Conservation (phyloP, 2,329 filamentous ascomycete genomes). For the Hypoxylon sp. region DNA sequence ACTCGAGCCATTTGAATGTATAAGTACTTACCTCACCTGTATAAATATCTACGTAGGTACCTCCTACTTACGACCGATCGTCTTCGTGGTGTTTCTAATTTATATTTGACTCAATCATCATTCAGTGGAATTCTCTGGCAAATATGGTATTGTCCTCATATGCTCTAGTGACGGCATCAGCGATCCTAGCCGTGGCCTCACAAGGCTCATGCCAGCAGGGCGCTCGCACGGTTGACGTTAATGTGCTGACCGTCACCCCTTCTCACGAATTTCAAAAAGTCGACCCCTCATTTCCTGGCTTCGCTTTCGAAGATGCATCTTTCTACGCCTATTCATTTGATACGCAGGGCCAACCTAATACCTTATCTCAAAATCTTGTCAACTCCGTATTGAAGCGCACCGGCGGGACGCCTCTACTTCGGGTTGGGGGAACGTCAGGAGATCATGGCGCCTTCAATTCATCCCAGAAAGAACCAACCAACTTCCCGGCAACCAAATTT, state of each 20-base stretch:
- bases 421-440: slow-evolving; percentile 38
- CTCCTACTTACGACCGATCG: background rate
- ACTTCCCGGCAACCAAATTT: slow-evolving; percentile 33
- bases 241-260: slow-evolving; percentile 15
- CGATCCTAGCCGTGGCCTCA: background rate
- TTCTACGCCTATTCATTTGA: slow-evolving; percentile 42
- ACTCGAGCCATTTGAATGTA: background rate
- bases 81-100: background rate
- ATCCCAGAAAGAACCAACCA: slow-evolving; percentile 34
- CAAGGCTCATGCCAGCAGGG: slow-evolving; percentile 12
- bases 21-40: background rate
- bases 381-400: slow-evolving; percentile 34
- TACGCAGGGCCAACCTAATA: slow-evolving; percentile 33
- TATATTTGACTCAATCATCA: background rate
- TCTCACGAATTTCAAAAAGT: slow-evolving; percentile 19
- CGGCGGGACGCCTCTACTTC: slow-evolving; percentile 36
- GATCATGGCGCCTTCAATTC: slow-evolving; percentile 34
- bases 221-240: slow-evolving; percentile 23
- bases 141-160: background rate
- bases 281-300: slow-evolving; percentile 38
- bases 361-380: slow-evolving; percentile 39
- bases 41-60: background rate
- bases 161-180: background rate
- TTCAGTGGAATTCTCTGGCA: background rate
- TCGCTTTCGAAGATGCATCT: slow-evolving; percentile 38